A percentile compares a stretch with the other conserved stretches of the same genome.
These are phyloP conservation scores for Mycena vulgaris DNA, from an alignment of 768 basidiomycete genomes.

Conservation along the genomic window DNA sequence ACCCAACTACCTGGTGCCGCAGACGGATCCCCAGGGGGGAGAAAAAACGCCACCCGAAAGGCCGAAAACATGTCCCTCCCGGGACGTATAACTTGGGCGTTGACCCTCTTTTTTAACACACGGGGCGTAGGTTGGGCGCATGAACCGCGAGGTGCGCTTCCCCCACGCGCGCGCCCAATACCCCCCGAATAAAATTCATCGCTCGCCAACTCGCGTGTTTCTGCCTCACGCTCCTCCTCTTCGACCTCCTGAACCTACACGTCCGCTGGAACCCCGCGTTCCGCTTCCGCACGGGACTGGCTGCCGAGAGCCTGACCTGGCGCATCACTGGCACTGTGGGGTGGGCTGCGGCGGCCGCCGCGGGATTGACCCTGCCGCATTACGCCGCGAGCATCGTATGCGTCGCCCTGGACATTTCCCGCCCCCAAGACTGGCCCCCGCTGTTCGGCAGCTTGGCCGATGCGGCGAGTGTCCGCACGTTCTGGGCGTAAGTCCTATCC, in stretches of 20 bases:
- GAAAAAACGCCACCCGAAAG: not conserved
- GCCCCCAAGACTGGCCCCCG: conserved; percentile 32
- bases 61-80: conserved; percentile 15
- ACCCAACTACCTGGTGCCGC: not conserved
- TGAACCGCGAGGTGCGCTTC: not conserved
- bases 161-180: not conserved
- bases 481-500: conserved; percentile 33
- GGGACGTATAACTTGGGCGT: conserved; percentile 23
- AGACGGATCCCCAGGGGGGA: not conserved
- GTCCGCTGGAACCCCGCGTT: conserved; percentile 32
- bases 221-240: not conserved
- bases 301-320: conserved; percentile 10
- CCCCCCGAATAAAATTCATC: conserved; percentile 17
- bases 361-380: conserved; percentile 3
- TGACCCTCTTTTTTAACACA: conserved; percentile 6
- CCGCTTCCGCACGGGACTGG: conserved; percentile 10
- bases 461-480: conserved; percentile 25
- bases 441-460: conserved; percentile 25
- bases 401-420: conserved; percentile 18
- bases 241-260: conserved; percentile 32
- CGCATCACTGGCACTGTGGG: conserved; percentile 18
- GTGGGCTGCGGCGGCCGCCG: conserved; percentile 1
- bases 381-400: not conserved
- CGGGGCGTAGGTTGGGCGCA: conserved; percentile 33
- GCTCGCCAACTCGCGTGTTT: not conserved